Percentiles rank a stretch among this genome's conserved stretches.
These are phyloP conservation scores for Solanum sejunctum DNA, from an alignment of 257 asterid genomes.

Conservation along the genomic window DNA sequence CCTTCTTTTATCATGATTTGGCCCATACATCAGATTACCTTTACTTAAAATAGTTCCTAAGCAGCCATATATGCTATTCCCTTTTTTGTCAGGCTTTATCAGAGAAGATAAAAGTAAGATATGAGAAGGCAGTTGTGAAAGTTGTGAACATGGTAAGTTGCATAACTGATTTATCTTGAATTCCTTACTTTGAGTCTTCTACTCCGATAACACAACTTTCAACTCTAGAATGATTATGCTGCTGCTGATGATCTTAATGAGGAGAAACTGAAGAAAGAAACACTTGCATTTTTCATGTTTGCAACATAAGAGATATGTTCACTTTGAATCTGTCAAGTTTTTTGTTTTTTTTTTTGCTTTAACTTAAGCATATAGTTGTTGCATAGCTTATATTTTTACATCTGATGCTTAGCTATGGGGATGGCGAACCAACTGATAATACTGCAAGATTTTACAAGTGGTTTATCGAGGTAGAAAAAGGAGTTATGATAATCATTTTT, in stretches of 20 bases:
- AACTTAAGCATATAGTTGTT: neutral
- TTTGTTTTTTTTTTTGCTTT: neutral
- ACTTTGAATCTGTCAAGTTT: neutral
- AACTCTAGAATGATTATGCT: conserved; percentile 62
- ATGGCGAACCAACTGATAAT: conserved; percentile 87
- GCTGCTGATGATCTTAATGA: conserved; percentile 66
- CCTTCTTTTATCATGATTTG: no score
- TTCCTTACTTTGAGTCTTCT: neutral
- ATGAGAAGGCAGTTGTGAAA: conserved; percentile 66
- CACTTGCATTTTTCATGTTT: conserved; percentile 58
- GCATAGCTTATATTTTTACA: conserved; percentile 8
- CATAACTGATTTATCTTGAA: neutral
- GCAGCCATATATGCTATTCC: no score
- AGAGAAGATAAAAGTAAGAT: conserved; percentile 70
- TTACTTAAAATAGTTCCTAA: no score
- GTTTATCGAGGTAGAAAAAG: conserved; percentile 53
- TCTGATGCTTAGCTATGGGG: conserved; percentile 51
- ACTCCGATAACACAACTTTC: neutral
- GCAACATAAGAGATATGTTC: conserved; percentile 49
- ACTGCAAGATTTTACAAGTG: conserved; percentile 79
- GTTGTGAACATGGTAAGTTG: conserved; percentile 62
- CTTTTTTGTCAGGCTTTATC: conserved; percentile 34
- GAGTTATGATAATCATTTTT: neutral
- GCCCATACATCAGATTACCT: no score
- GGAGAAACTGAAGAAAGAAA: conserved; percentile 66